These are phyloP conservation scores for Alnus rubra DNA, from an alignment of 306 rosid species.

Conservation along the genomic window DNA sequence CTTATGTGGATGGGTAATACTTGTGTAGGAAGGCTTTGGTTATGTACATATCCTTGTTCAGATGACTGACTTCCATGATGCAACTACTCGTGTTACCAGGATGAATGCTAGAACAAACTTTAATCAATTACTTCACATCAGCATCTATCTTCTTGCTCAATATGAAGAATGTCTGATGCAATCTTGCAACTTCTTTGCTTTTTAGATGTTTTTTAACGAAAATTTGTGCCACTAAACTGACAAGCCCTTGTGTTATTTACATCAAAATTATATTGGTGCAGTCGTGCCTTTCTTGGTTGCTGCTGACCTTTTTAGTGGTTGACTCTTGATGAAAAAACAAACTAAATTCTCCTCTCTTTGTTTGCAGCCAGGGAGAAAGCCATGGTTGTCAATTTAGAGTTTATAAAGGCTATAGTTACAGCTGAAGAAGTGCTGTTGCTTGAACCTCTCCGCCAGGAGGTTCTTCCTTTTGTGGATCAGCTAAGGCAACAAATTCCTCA, in stretches of 20 bases:
- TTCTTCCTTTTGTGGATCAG: constrained; percentile 94
- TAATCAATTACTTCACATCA: not conserved
- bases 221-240: not conserved
- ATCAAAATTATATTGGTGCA: not conserved
- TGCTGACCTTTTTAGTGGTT: not conserved
- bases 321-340: not conserved
- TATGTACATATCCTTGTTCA: not conserved
- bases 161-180: not conserved
- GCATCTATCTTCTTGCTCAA: not conserved
- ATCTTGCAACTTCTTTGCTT: not conserved
- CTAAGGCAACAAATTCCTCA: constrained; percentile 73
- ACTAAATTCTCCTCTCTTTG: constrained; percentile 1
- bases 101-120: not conserved
- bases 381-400: constrained; percentile 97
- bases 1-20: too few relatives aligned
- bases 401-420: constrained; percentile 77
- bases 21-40: not conserved
- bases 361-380: constrained; percentile 86
- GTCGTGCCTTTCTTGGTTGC: not conserved
- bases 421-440: constrained; percentile 90
- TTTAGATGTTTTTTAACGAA: not conserved
- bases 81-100: too few relatives aligned
- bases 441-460: constrained; percentile 82
- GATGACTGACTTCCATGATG: not conserved
- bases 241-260: not conserved